A percentile compares a stretch with the other conserved stretches of the same genome.
Evolutionary conservation across 2,329 filamentous ascomycete genomes (phyloP).

Genomic region (Claviceps sp.): DNA sequence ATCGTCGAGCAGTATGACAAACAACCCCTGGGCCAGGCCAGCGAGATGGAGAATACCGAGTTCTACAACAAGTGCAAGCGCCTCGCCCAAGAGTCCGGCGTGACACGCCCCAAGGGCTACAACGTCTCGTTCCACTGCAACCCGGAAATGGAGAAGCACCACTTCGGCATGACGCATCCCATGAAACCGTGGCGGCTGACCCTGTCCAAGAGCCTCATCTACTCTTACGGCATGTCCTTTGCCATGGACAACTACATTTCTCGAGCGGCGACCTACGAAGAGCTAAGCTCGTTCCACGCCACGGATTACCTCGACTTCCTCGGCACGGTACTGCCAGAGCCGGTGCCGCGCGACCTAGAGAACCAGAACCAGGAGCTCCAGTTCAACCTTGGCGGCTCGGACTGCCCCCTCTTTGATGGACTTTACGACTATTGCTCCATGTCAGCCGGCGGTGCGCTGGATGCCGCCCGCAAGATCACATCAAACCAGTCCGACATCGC

Average conservation of each 20-base stretch:
- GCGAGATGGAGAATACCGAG: slow-evolving; percentile 40
- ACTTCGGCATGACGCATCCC: slow-evolving; percentile 92
- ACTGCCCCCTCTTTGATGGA: slow-evolving; percentile 94
- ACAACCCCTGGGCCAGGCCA: slow-evolving; percentile 34
- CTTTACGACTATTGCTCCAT: slow-evolving; percentile 91
- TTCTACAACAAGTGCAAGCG: slow-evolving; percentile 46
- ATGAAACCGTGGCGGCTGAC: slow-evolving; percentile 99
- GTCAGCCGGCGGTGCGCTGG: slow-evolving; percentile 80
- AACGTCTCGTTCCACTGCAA: slow-evolving; percentile 94
- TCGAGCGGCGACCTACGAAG: slow-evolving; percentile 72
- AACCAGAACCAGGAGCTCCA: slow-evolving; percentile 49
- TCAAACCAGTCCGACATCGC: slow-evolving; percentile 85
- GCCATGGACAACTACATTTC: slow-evolving; percentile 92
- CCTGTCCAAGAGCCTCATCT: slow-evolving; percentile 85
- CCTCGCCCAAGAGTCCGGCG: slow-evolving; percentile 48
- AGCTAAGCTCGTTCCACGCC: slow-evolving; percentile 77
- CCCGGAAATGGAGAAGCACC: slow-evolving; percentile 85
- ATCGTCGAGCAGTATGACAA: slow-evolving; percentile 39
- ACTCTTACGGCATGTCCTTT: slow-evolving; percentile 89
- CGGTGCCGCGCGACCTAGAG: slow-evolving; percentile 51
- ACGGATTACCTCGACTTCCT: slow-evolving; percentile 87
- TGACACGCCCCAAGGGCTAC: slow-evolving; percentile 71
- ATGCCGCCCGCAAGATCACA: slow-evolving; percentile 80
- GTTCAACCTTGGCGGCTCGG: slow-evolving; percentile 80
- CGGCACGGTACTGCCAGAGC: slow-evolving; percentile 53